A percentile compares a stretch with the other conserved stretches of the same genome.
Evolutionary conservation across 208 protist genomes (phyloP).

Genomic region (Acanthamoeba castellanii): DNA sequence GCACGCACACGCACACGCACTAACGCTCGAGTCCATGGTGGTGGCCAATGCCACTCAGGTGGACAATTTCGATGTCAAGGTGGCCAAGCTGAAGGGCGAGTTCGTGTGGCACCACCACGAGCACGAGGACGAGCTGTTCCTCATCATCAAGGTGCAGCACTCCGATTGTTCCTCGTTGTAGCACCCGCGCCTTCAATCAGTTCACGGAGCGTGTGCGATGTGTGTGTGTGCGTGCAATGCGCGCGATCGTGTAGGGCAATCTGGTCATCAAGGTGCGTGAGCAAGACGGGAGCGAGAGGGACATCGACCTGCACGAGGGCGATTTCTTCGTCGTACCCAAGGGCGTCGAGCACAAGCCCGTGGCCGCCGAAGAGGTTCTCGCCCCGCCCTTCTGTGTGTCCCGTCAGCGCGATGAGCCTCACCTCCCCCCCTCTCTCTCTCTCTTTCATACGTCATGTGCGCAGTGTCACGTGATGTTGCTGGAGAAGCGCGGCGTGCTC

Average conservation of each 20-base stretch:
- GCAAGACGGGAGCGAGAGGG: not conserved
- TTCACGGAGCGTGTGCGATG: not conserved
- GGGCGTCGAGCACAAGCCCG: constrained; percentile 44
- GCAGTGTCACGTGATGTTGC: constrained; percentile 32
- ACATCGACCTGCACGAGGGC: constrained; percentile 26
- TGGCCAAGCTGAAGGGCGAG: constrained; percentile 68
- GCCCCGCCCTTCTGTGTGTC: not conserved
- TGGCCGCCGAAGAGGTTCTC: constrained; percentile 15
- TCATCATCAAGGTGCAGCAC: constrained; percentile 6
- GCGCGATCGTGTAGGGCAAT: not conserved
- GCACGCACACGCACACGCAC: not conserved
- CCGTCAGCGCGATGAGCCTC: no score
- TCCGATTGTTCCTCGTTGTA: not conserved
- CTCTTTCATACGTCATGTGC: not conserved
- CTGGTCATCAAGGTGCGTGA: constrained; percentile 49
- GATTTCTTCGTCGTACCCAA: constrained; percentile 43
- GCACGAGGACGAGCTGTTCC: constrained; percentile 65
- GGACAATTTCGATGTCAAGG: constrained; percentile 47
- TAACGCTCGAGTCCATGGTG: not conserved
- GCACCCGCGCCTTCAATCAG: not conserved
- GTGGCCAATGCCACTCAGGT: not conserved
- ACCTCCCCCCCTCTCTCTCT: not conserved
- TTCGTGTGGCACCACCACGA: constrained; percentile 67
- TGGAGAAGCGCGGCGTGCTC: not conserved
- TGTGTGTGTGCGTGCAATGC: not conserved